These are phyloP conservation scores for Galerina sulciceps DNA, from an alignment of 768 basidiomycete genomes.

Conservation along the genomic window DNA sequence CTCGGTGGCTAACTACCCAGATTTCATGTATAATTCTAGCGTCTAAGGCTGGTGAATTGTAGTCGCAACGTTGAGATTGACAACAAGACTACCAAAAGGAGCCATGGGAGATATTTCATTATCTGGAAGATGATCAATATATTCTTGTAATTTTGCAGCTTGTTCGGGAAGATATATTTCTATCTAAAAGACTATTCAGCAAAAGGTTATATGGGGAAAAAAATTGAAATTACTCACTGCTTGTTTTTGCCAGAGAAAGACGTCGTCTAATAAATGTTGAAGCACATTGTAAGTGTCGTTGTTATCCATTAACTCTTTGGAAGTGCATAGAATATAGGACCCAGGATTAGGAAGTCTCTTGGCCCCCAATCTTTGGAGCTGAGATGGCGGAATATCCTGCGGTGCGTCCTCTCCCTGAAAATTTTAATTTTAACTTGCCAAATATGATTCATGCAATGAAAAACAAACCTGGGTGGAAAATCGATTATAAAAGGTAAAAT, in stretches of 20 bases:
- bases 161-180: neutral
- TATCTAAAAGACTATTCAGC: neutral
- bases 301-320: neutral
- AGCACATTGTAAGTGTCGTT: neutral
- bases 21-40: too few species aligned
- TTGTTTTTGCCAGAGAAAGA: neutral
- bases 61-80: neutral
- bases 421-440: neutral
- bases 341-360: neutral
- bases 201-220: neutral
- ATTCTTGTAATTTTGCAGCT: neutral
- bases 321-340: neutral
- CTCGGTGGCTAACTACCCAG: too few species aligned
- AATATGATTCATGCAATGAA: neutral
- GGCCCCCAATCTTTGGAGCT: neutral
- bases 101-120: neutral
- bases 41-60: too few species aligned
- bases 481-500: too few species aligned
- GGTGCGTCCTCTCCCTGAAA: neutral
- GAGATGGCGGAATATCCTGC: neutral
- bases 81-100: neutral
- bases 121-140: neutral
- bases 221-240: neutral
- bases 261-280: neutral
- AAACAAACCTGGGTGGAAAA: neutral